Percentiles rank a stretch among this genome's conserved stretches.
Evolutionary conservation across 495 filamentous ascomycete species (phyloP).

Genomic region (Aspergillus ellipticus): DNA sequence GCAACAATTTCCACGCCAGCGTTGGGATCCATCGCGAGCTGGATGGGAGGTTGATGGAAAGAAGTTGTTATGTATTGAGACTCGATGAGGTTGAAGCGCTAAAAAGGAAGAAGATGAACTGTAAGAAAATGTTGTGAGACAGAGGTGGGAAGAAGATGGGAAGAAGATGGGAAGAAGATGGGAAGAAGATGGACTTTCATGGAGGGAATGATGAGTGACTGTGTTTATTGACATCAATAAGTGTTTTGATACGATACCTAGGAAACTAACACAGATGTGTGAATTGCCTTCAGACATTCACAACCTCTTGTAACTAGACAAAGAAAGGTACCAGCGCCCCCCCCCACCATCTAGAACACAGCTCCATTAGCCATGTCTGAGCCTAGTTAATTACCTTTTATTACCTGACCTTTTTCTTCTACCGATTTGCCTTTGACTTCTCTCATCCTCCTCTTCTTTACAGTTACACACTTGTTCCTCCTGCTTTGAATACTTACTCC

Average conservation of each 20-base stretch:
- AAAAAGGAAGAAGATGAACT: neutral
- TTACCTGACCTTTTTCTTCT: constrained; percentile 7
- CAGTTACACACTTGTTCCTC: neutral
- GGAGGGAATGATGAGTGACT: neutral
- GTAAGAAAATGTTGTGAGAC: neutral
- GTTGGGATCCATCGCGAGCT: constrained; percentile 2
- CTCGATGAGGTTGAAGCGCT: neutral
- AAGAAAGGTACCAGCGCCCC: constrained; percentile 24
- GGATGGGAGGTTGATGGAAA: neutral
- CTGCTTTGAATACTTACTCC: neutral
- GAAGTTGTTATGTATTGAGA: neutral
- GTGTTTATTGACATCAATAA: constrained; percentile 1
- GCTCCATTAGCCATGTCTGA: constrained; percentile 14
- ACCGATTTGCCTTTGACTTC: constrained; percentile 11
- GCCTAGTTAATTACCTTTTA: constrained; percentile 12
- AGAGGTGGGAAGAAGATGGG: neutral
- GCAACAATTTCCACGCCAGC: neutral
- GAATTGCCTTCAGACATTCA: constrained; percentile 13
- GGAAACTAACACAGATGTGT: constrained; percentile 1
- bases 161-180: neutral
- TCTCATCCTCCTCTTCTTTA: neutral
- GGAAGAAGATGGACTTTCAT: neutral
- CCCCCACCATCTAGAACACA: constrained; percentile 13
- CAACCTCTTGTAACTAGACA: constrained; percentile 13
- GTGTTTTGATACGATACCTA: neutral